Evolutionary conservation across 1,284 basidiomycete species (phyloP).

Genomic region (Ceratobasidium theobromae): DNA sequence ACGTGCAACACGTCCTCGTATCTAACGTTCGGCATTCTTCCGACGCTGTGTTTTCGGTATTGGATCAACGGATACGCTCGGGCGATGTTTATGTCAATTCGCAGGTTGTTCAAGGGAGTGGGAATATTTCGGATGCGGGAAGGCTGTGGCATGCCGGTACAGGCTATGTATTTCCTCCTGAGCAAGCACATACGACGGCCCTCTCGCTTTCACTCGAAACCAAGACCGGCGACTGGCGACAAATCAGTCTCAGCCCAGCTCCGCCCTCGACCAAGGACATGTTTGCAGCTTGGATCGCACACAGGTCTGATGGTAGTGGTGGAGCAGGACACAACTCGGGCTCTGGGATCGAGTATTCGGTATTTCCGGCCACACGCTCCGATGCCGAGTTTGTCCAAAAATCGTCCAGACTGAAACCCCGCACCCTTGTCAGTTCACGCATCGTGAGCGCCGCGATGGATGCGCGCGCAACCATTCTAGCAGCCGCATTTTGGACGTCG

Average conservation of each 20-base stretch:
- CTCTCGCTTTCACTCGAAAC: conserved; percentile 40
- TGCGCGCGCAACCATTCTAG: not conserved
- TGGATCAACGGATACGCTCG: conserved; percentile 59
- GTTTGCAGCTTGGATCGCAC: conserved; percentile 62
- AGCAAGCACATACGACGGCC: not conserved
- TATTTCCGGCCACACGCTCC: conserved; percentile 49
- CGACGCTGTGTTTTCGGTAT: conserved; percentile 57
- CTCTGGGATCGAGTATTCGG: no score
- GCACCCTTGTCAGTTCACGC: not conserved
- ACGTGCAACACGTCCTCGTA: conserved; percentile 62
- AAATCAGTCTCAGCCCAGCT: conserved; percentile 59
- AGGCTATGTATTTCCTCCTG: conserved; percentile 48
- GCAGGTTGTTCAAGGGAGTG: conserved; percentile 32
- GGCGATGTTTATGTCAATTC: conserved; percentile 53
- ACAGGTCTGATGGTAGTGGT: no score
- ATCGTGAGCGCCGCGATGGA: conserved; percentile 19
- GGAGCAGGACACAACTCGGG: no score
- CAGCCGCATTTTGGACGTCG: conserved; percentile 18
- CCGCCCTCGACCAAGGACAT: conserved; percentile 56
- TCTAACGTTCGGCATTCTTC: conserved; percentile 49
- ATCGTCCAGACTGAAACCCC: not conserved
- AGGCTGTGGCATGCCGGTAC: conserved; percentile 61
- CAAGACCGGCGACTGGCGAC: conserved; percentile 59
- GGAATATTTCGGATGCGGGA: conserved; percentile 44
- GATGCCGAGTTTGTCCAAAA: not conserved